Evolutionary conservation across 2,329 filamentous ascomycete species (phyloP).

Genomic region (Diaporthe citrichinensis): DNA sequence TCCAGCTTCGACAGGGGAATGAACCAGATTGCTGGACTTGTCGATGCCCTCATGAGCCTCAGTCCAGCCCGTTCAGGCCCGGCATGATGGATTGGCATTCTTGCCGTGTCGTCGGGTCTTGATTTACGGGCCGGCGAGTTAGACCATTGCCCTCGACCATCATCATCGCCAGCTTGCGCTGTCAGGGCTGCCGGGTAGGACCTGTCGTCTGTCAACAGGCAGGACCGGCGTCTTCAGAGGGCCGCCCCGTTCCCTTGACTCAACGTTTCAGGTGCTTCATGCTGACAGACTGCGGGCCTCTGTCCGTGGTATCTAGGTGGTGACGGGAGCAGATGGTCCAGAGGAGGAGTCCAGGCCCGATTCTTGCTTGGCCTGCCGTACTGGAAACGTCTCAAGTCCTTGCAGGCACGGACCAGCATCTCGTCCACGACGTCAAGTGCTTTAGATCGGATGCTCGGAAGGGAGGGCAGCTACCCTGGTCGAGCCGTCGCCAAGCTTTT

Average conservation of each 20-base stretch:
- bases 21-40: background rate
- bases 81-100: background rate
- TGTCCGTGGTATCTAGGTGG: slow-evolving; percentile 8
- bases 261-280: slow-evolving; percentile 31
- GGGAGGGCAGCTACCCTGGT: slow-evolving; percentile 23
- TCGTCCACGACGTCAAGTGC: slow-evolving; percentile 18
- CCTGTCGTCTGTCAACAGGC: slow-evolving; percentile 1
- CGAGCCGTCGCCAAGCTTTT: slow-evolving; percentile 28
- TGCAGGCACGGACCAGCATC: slow-evolving; percentile 30
- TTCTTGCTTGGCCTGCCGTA: slow-evolving; percentile 11
- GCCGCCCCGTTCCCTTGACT: slow-evolving; percentile 7
- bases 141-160: background rate
- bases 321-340: slow-evolving; percentile 11
- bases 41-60: slow-evolving; percentile 7
- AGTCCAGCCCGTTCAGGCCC: background rate
- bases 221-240: background rate
- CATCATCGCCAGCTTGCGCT: background rate
- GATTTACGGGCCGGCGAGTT: slow-evolving; percentile 3
- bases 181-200: background rate
- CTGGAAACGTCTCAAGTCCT: slow-evolving; percentile 31
- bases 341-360: background rate
- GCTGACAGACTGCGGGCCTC: background rate
- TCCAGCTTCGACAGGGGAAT: slow-evolving; percentile 2
- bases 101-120: background rate
- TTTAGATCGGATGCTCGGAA: slow-evolving; percentile 34